These are phyloP conservation scores for Phyllosticta paracitricarpa DNA, from an alignment of 2,329 filamentous ascomycete species.

Conservation along the genomic window DNA sequence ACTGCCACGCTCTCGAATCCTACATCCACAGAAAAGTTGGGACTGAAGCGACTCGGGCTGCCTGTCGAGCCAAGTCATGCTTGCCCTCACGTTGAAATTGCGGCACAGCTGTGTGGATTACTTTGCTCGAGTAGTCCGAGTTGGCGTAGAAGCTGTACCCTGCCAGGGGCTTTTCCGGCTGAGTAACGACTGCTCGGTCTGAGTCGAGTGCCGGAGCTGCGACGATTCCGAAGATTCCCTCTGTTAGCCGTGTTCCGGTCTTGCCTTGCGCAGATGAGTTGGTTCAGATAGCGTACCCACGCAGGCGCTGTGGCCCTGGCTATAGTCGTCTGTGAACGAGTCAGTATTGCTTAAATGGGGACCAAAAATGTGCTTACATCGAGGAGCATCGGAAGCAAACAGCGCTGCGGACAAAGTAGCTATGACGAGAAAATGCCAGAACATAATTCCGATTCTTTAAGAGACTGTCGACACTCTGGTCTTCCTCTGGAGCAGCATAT, in stretches of 20 bases:
- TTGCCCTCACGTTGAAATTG: slow-evolving; percentile 38
- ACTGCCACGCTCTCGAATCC: neutral
- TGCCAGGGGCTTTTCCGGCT: slow-evolving; percentile 35
- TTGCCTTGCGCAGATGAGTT: neutral
- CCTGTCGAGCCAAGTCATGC: slow-evolving; percentile 41
- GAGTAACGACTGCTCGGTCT: neutral
- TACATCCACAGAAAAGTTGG: slow-evolving; percentile 45
- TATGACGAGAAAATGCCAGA: neutral
- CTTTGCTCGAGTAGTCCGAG: slow-evolving; percentile 44
- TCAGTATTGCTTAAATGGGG: neutral
- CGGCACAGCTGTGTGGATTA: slow-evolving; percentile 49
- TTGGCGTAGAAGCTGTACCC: slow-evolving; percentile 43
- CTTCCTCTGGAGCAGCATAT: neutral
- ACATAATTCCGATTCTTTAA: neutral
- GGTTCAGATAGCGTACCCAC: neutral
- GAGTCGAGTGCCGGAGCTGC: neutral
- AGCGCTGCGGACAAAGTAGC: neutral
- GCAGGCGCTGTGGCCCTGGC: neutral
- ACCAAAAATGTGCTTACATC: neutral
- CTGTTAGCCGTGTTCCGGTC: neutral
- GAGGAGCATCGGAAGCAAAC: neutral
- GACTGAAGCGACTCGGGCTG: slow-evolving; percentile 38
- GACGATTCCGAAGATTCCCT: neutral
- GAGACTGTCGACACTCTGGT: neutral
- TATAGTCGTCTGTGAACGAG: neutral